Evolutionary conservation across 1,284 basidiomycete species (phyloP), one percentile per base, ranked within the genome.

Genomic region (Ganoderma resinaceum): DNA sequence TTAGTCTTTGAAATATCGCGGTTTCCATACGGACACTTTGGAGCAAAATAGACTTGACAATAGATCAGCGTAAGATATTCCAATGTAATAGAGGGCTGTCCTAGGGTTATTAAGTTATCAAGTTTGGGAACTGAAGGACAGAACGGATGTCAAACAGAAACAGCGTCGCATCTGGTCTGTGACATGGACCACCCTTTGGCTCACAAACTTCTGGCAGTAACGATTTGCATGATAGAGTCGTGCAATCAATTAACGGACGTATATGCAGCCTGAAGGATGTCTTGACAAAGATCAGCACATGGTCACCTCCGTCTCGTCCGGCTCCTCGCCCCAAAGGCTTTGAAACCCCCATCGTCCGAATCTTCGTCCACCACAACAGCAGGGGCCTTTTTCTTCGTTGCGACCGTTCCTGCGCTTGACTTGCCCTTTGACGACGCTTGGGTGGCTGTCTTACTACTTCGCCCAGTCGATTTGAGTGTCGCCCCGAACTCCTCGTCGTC

Each of bases 301-400:
- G 11, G 23, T 49, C 46, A 71, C 66, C 61, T 63, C 38, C 66
- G 65, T 62, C 71, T 61, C 29, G 73, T 57, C 68, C 67, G 76
- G 72, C 80, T 84, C 72, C 80, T 81, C 52, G 80, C 80, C 6
- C 76, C 75, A 73, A 91, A 91, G 6, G 91, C 90, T 72, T 86
- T 87, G 80, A 92, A 93, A 23, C 83, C 85, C 12, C 84, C 90
- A 69, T 92, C 89, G 73, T 92, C 91, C 18, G 89, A 91, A 76
- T 91, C 91, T 74, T 91, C 90, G 63, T 90, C 88, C 7, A 83
- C 80, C 52, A 89, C 77, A 7, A 83, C 76, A 26, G 82, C 79
- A 1, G 80, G 77, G 20, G 78, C 75, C 69, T 79, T 79, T 70
- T 79, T 84, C 71, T 75, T 80, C 59, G 55, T 55, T 26, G 42